These are phyloP conservation scores for Alliaria petiolata DNA, from an alignment of 345 rosid genomes.

Conservation along the genomic window DNA sequence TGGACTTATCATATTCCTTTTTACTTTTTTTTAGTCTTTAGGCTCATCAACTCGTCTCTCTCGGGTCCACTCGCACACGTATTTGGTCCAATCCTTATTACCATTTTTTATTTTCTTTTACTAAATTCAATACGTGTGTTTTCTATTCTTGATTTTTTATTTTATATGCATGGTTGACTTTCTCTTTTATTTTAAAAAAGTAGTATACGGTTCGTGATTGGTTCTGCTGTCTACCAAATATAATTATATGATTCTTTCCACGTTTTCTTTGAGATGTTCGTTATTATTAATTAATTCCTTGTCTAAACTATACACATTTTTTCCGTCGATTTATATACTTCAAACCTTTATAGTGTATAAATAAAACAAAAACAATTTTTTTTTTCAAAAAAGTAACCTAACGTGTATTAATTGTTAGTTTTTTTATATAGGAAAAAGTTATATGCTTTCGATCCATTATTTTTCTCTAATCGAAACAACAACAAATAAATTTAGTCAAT, in stretches of 20 bases:
- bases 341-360: background rate
- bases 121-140: background rate
- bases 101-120: too few relatives aligned
- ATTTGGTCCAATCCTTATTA: conserved; percentile 19
- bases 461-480: too few relatives aligned
- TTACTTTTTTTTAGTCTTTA: conserved; percentile 4
- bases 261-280: conserved; percentile 2
- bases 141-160: background rate
- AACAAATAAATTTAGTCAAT: too few relatives aligned
- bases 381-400: too few relatives aligned
- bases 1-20: conserved; percentile 11
- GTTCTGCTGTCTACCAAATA: background rate
- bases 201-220: background rate
- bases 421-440: background rate
- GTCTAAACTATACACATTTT: too few relatives aligned
- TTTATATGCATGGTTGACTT: conserved; percentile 9
- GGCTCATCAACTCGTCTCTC: background rate
- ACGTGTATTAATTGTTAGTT: too few relatives aligned
- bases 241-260: background rate
- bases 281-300: too few relatives aligned
- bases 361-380: background rate
- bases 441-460: too few relatives aligned
- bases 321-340: too few relatives aligned
- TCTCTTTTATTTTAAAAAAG: too few relatives aligned
- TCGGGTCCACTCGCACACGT: conserved; percentile 31